phyloP scores from a whole-genome alignment of 495 filamentous ascomycete genomes.

The Aspergillus nanangensis region DNA sequence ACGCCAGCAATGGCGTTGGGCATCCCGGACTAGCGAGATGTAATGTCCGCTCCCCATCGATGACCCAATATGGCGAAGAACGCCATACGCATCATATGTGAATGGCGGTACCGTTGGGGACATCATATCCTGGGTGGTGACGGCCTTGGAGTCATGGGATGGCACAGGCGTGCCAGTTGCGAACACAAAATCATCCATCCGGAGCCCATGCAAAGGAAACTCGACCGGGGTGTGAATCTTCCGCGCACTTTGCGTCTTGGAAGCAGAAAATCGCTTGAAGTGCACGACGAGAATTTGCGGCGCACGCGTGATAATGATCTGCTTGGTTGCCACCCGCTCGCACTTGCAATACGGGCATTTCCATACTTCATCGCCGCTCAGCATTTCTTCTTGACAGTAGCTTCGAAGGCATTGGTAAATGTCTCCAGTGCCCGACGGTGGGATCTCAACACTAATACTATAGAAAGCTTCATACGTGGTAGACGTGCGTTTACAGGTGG shows the following conservation, averaged over 20 bases:
- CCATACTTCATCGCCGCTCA: constrained; percentile 66
- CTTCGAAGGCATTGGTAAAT: constrained; percentile 62
- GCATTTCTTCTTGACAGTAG: constrained; percentile 64
- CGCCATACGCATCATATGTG: constrained; percentile 67
- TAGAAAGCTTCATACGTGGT: constrained; percentile 73
- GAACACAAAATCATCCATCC: constrained; percentile 57
- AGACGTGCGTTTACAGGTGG: constrained; percentile 59
- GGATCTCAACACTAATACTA: constrained; percentile 64
- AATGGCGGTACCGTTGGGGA: constrained; percentile 58
- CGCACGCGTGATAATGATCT: constrained; percentile 68
- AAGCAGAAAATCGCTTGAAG: constrained; percentile 67
- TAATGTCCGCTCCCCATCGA: constrained; percentile 67
- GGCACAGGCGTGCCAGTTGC: constrained; percentile 26
- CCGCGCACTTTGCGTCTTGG: constrained; percentile 49
- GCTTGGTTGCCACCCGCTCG: constrained; percentile 64
- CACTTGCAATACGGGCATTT: constrained; percentile 67
- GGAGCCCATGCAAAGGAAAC: constrained; percentile 61
- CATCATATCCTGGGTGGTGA: constrained; percentile 23
- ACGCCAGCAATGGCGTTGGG: constrained; percentile 57
- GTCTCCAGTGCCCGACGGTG: constrained; percentile 43
- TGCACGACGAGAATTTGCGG: constrained; percentile 70
- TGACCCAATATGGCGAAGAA: constrained; percentile 62
- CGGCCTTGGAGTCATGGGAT: constrained; percentile 19
- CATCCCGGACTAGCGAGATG: constrained; percentile 59
- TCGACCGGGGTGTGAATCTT: constrained; percentile 67